These are phyloP conservation scores for Aplosporella prunicola DNA, from an alignment of 2,329 filamentous ascomycete species.

Conservation along the genomic window DNA sequence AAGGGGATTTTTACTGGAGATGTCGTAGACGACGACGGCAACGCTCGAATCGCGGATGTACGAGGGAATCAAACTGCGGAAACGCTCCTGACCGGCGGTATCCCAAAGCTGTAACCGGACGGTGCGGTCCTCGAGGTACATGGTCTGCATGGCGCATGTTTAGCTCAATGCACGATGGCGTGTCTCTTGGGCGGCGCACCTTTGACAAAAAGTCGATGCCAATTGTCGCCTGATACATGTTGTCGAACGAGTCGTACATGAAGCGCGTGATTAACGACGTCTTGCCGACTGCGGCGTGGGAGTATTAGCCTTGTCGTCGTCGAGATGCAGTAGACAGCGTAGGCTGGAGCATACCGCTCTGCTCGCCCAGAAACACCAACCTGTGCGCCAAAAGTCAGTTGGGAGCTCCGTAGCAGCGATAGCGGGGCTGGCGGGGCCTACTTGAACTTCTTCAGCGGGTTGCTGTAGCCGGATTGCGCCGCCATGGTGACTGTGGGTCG, in stretches of 20 bases:
- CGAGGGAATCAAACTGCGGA: constrained; percentile 91
- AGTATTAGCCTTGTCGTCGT: constrained; percentile 14
- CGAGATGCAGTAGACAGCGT: constrained; percentile 10
- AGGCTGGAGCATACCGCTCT: constrained; percentile 66
- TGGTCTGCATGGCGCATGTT: constrained; percentile 53
- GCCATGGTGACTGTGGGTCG: constrained; percentile 47
- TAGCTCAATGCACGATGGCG: background rate
- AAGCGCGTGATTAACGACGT: constrained; percentile 97
- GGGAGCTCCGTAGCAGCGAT: background rate
- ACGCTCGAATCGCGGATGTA: constrained; percentile 98
- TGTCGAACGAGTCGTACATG: constrained; percentile 99
- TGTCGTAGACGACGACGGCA: constrained; percentile 97
- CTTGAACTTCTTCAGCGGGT: constrained; percentile 99
- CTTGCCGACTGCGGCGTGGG: constrained; percentile 66
- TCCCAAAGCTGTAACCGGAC: constrained; percentile 98
- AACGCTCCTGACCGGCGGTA: constrained; percentile 93
- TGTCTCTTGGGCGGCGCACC: constrained; percentile 42
- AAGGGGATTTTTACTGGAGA: constrained; percentile 58
- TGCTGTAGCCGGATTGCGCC: constrained; percentile 84
- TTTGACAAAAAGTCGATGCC: constrained; percentile 99
- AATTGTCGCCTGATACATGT: constrained; percentile 98
- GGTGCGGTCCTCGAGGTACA: constrained; percentile 98
- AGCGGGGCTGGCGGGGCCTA: constrained; percentile 29
- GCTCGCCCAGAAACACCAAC: constrained; percentile 94
- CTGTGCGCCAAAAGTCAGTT: constrained; percentile 35